Conservation (phyloP, 176 grass and related monocot genomes). For the Microstegium vimineum region DNA sequence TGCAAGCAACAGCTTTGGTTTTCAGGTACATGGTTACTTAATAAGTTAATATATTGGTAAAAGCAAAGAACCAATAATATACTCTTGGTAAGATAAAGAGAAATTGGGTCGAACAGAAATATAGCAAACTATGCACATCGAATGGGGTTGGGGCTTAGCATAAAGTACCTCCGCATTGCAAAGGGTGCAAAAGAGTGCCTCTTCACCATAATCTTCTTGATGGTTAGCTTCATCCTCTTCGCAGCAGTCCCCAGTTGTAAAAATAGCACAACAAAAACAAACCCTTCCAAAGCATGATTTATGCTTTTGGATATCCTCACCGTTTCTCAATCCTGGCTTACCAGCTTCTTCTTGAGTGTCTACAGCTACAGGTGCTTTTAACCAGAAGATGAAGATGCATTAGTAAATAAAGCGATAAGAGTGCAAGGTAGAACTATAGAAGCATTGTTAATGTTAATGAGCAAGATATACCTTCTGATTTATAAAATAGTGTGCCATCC, state of each 20-base stretch:
- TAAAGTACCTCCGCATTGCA: conserved; percentile 80
- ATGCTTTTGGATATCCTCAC: conserved; percentile 25
- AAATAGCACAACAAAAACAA: conserved; percentile 70
- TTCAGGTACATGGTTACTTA: neutral
- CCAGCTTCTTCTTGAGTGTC: conserved; percentile 36
- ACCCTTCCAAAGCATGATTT: conserved; percentile 54
- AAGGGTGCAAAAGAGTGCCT: conserved; percentile 94
- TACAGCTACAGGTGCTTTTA: conserved; percentile 22
- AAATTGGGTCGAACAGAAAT: neutral
- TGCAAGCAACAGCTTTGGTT: neutral
- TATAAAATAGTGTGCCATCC: conserved; percentile 57
- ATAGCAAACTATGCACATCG: neutral
- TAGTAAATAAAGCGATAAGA: conserved; percentile 24
- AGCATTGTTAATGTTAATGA: conserved; percentile 11
- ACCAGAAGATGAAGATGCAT: conserved; percentile 22
- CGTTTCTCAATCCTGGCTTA: conserved; percentile 28
- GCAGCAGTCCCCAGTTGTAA: conserved; percentile 79
- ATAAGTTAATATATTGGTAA: conserved; percentile 5
- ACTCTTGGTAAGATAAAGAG: neutral
- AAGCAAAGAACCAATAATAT: neutral
- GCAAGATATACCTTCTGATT: conserved; percentile 48
- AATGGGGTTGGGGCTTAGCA: neutral
- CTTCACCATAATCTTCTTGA: conserved; percentile 63
- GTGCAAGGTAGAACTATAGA: neutral
- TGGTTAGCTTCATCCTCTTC: conserved; percentile 64